Percentiles rank a stretch among this genome's conserved stretches.
phyloP scores from a whole-genome alignment of 169 alveolate species.

The Plasmodium berghei region DNA sequence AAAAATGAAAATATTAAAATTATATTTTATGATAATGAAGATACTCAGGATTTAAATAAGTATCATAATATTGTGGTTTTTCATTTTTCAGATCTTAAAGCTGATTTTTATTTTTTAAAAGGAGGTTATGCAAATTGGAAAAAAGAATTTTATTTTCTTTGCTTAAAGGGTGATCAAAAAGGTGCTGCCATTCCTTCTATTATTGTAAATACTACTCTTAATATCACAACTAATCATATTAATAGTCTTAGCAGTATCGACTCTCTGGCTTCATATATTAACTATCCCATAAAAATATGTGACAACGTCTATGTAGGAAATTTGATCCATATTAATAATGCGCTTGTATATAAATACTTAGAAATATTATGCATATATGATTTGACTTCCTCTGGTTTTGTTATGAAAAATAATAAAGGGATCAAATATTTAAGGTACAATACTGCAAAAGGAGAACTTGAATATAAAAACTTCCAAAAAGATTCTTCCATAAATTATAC shows the following conservation, averaged over 20 bases:
- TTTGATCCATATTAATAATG: conserved; percentile 35
- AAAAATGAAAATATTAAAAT: conserved; percentile 13
- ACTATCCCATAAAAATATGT: conserved; percentile 59
- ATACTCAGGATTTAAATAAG: not conserved
- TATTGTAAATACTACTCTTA: not conserved
- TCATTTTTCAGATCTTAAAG: conserved; percentile 37
- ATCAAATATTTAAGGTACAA: conserved; percentile 37
- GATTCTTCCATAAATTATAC: conserved; percentile 17
- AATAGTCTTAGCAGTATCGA: no score
- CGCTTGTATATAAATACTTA: conserved; percentile 9
- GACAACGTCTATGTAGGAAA: conserved; percentile 43
- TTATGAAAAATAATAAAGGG: conserved; percentile 3
- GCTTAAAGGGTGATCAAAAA: not conserved
- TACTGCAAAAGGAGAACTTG: conserved; percentile 5
- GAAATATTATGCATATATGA: conserved; percentile 51
- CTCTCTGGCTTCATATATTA: not conserved
- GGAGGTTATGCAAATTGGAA: conserved; percentile 62
- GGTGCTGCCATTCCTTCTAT: not conserved
- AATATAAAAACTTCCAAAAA: conserved; percentile 17
- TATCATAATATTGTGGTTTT: not conserved
- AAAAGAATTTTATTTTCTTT: conserved; percentile 49
- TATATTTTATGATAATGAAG: conserved; percentile 33
- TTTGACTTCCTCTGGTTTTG: conserved; percentile 53
- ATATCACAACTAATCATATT: no score
- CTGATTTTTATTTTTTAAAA: conserved; percentile 50